A percentile compares a stretch with the other conserved stretches of the same genome.
phyloP scores from a whole-genome alignment of 1,284 basidiomycete genomes.

The Ceratobasidium sp. region DNA sequence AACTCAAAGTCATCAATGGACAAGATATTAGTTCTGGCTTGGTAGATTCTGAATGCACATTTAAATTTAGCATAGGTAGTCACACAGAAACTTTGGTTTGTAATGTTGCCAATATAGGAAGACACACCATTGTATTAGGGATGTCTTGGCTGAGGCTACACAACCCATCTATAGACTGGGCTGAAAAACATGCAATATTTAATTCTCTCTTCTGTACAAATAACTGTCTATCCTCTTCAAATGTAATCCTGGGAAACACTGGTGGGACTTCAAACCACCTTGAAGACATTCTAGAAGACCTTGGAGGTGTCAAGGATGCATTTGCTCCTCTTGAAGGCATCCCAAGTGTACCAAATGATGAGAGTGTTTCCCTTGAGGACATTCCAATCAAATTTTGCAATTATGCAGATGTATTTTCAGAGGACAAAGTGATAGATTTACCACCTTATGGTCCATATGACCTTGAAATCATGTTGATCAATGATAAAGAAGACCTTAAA shows the following conservation, averaged over 20 bases:
- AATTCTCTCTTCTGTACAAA: background rate
- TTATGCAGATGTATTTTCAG: constrained; percentile 17
- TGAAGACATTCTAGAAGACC: no score
- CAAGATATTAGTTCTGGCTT: no score
- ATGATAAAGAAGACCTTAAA: background rate
- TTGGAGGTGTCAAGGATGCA: no score
- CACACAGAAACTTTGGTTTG: no score
- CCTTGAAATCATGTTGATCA: constrained; percentile 28
- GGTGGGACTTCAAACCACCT: no score
- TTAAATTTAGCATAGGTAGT: no score
- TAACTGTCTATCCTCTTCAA: background rate
- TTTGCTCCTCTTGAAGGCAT: no score
- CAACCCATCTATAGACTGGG: background rate
- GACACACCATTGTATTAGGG: background rate
- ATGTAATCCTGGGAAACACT: background rate
- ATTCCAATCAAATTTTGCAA: constrained; percentile 1
- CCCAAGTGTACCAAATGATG: no score
- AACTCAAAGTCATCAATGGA: no score
- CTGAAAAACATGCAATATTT: background rate
- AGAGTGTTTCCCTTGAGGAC: background rate
- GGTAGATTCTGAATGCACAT: no score
- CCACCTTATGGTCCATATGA: constrained; percentile 33
- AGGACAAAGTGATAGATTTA: constrained; percentile 19
- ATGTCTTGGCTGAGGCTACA: background rate
- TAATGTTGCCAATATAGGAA: background rate